These are phyloP conservation scores for Melanogaster broomeanus DNA, from an alignment of 768 basidiomycete species.

Conservation along the genomic window DNA sequence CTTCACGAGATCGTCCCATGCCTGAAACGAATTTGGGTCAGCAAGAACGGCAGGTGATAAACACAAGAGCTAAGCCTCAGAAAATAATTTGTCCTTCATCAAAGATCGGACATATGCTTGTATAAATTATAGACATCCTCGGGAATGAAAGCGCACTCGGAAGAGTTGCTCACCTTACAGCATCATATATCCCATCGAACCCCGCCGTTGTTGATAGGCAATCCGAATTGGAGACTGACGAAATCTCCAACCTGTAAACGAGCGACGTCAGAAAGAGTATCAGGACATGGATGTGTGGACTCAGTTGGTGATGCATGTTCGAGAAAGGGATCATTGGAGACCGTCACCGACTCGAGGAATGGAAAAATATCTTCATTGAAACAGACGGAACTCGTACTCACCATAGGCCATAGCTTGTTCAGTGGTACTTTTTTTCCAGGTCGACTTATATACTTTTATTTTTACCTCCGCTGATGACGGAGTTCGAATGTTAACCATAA, in stretches of 20 bases:
- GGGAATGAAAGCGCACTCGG: conserved; percentile 21
- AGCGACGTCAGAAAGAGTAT: conserved; percentile 6
- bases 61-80: conserved; percentile 40
- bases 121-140: conserved; percentile 54
- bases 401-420: too few species aligned
- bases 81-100: conserved; percentile 55
- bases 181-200: not conserved
- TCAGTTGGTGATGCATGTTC: conserved; percentile 74
- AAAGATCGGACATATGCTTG: conserved; percentile 77
- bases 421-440: not conserved
- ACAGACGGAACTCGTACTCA: conserved; percentile 29
- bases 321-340: conserved; percentile 69
- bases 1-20: too few species aligned
- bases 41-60: too few species aligned
- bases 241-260: not conserved
- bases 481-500: conserved; percentile 20
- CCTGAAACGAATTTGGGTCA: too few species aligned
- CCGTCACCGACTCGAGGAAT: conserved; percentile 72
- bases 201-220: not conserved
- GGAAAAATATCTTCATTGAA: conserved; percentile 67
- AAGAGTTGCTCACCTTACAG: conserved; percentile 9
- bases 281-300: conserved; percentile 23
- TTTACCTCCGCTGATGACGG: conserved; percentile 29
- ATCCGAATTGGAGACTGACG: not conserved
- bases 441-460: not conserved